Evolutionary conservation across 345 rosid species (phyloP).

Genomic region (Moricandia arvensis): DNA sequence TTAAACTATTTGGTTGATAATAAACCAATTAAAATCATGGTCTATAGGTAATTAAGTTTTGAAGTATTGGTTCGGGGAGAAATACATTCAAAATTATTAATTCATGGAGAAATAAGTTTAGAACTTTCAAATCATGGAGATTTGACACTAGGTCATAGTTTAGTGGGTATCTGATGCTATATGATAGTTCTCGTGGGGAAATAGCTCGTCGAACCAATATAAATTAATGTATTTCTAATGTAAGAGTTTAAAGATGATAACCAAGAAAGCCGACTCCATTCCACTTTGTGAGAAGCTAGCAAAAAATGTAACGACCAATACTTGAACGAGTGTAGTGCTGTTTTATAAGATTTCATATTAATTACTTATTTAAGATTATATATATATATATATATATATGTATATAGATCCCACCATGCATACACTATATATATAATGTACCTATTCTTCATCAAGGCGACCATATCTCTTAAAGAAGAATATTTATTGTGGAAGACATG

Average conservation of each 20-base stretch:
- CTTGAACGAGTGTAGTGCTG: constrained; percentile 64
- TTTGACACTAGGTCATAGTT: too few relatives aligned
- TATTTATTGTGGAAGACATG: constrained; percentile 38
- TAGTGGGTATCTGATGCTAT: too few relatives aligned
- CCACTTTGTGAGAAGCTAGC: constrained; percentile 57
- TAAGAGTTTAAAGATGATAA: constrained; percentile 8
- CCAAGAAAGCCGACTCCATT: constrained; percentile 53
- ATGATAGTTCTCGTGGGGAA: too few relatives aligned
- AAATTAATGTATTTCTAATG: too few relatives aligned
- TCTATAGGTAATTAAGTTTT: too few relatives aligned
- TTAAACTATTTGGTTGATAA: too few relatives aligned
- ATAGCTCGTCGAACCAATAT: too few relatives aligned
- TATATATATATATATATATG: background rate
- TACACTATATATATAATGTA: background rate
- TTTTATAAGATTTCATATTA: background rate
- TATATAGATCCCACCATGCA: background rate
- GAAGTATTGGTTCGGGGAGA: too few relatives aligned
- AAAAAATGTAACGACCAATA: constrained; percentile 72
- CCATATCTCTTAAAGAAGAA: constrained; percentile 49
- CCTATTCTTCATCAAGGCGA: constrained; percentile 59
- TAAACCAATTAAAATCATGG: too few relatives aligned
- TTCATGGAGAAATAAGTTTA: too few relatives aligned
- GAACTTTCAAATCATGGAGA: too few relatives aligned
- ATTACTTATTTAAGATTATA: background rate
- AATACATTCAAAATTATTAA: too few relatives aligned